phyloP scores from a whole-genome alignment of 257 asterid species.

The Anisodus tanguticus region DNA sequence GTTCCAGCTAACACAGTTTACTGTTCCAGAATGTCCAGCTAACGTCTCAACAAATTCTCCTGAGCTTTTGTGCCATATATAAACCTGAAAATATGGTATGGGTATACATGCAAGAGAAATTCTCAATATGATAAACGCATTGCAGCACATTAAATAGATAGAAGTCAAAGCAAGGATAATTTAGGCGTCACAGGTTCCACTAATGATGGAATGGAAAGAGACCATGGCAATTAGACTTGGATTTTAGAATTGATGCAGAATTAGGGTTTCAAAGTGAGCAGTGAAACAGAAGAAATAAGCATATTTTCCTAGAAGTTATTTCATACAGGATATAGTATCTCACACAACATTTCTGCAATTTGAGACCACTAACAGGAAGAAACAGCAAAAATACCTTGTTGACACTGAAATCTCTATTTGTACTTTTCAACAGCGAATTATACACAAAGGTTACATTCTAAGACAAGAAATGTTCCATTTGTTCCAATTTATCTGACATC shows the following conservation, averaged over 20 bases:
- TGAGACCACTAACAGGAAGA: background rate
- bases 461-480: background rate
- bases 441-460: background rate
- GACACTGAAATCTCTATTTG: background rate
- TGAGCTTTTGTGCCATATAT: slow-evolving; percentile 75
- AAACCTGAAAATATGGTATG: slow-evolving; percentile 53
- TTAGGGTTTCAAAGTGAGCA: background rate
- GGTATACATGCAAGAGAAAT: slow-evolving; percentile 16
- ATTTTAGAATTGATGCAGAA: background rate
- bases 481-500: background rate
- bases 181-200: background rate
- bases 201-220: background rate
- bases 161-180: background rate
- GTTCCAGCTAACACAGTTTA: slow-evolving; percentile 92
- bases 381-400: background rate
- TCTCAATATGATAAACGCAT: slow-evolving; percentile 6
- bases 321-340: background rate
- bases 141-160: background rate
- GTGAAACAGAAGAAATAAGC: background rate
- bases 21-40: slow-evolving; percentile 78
- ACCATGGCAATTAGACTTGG: background rate
- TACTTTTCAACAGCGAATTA: background rate
- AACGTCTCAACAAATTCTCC: slow-evolving; percentile 69
- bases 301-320: slow-evolving; percentile 1
- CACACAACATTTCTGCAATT: background rate